Percentiles rank a stretch among this genome's conserved stretches.
These are phyloP conservation scores for Kwoniella botswanensis DNA, from an alignment of 768 basidiomycete genomes.

Conservation along the genomic window DNA sequence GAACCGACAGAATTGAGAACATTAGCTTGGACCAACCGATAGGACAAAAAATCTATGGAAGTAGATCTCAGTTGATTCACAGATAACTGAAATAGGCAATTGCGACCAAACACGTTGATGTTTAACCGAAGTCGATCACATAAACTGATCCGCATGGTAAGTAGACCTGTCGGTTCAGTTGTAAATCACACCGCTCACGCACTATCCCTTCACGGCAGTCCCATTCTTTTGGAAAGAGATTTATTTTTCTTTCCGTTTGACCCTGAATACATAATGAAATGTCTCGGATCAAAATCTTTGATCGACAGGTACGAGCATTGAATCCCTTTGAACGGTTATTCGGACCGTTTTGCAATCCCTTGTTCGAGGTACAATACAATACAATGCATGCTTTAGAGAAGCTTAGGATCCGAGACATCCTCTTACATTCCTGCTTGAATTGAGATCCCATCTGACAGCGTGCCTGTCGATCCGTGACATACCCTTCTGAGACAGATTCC, in stretches of 20 bases:
- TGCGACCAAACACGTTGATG: too few species aligned
- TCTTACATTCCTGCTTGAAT: not conserved
- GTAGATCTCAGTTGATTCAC: too few species aligned
- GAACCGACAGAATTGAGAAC: not conserved
- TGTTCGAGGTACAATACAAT: not conserved
- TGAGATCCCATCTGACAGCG: not conserved
- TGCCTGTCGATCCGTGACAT: conserved; percentile 3
- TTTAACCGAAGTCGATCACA: too few species aligned
- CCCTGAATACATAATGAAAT: not conserved
- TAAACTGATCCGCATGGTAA: too few species aligned
- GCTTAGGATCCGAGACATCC: not conserved
- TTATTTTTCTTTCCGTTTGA: not conserved
- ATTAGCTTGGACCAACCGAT: conserved; percentile 1
- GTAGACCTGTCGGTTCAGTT: too few species aligned
- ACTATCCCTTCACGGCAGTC: not conserved
- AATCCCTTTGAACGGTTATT: not conserved
- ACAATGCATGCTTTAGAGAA: not conserved
- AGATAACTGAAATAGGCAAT: too few species aligned
- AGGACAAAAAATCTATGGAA: not conserved
- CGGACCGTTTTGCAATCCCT: not conserved
- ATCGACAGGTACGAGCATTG: not conserved
- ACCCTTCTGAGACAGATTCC: not conserved
- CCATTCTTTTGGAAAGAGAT: conserved; percentile 1
- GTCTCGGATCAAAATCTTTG: not conserved
- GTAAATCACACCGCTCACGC: too few species aligned